Base-by-base conservation (phyloP, 768 basidiomycete genomes). In the Tulasnella sp. region DNA sequence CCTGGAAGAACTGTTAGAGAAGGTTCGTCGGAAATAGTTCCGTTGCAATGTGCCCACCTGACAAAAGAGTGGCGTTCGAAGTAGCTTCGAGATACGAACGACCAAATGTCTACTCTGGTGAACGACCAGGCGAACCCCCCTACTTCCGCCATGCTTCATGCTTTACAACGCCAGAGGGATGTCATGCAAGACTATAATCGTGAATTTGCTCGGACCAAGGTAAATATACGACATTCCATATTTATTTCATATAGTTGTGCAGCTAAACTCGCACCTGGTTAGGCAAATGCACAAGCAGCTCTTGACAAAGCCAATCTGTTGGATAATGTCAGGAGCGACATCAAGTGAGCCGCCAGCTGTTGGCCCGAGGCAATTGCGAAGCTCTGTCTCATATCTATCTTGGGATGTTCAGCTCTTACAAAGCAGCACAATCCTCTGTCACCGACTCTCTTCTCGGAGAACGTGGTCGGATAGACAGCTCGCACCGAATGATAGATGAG, bases 401-500 rank as follows among this genome's bases (percentile, higher is more conserved):
- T n/a, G n/a, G n/a, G n/a, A 1, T 56, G 3, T 5, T 19, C 64
- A 96, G 93, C 63, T 87, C 92, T 41, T 94, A 94, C 73, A 93
- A 93, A 70, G 67, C 71, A 3, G 68, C 72, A 1, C 69, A 69
- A 3, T 87, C 90, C 4, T 86, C 88, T 17, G 80, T 86, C 13
- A 83, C 88, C 1, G 96, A 98, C 65, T 81, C 88, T 4, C 73
- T 99, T 42, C 76, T 99, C 26, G 82, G 84, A 23, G 96, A 99
- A 72, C 80, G 96, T 47, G 80, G 85, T 3, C 80, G 82, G 63
- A 95, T 98, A 61, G 95, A 97, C 72, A 88, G 83, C 64, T 91
- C 88, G 23, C 94, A 98, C 73, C 77, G 81, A 60, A 97, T 98
- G 94, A 87, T 90, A 19, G 95, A 98, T 68, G 86, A 87, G 43